Conservation (phyloP, 345 rosid species). For the Streptanthus diversifolius region DNA sequence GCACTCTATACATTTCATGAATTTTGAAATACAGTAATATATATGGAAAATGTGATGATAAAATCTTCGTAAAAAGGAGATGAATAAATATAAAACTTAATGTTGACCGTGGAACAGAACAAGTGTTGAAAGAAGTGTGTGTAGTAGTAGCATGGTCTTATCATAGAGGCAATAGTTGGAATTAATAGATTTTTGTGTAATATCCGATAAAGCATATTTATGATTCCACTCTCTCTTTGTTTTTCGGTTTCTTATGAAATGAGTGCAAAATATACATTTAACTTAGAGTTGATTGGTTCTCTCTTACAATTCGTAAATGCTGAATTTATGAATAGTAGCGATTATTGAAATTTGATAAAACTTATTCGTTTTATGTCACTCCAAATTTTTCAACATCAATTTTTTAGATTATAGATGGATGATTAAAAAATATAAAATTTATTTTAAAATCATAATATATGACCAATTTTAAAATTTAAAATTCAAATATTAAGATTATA, state of each 20-base stretch:
- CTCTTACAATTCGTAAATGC: no score
- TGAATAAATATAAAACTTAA: background rate
- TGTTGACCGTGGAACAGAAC: conserved; percentile 35
- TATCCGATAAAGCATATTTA: conserved; percentile 3
- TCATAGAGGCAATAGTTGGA: conserved; percentile 21
- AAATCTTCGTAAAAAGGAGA: background rate
- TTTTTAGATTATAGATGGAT: no score
- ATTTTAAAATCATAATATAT: no score
- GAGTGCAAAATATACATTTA: background rate
- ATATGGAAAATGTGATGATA: background rate
- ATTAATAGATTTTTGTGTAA: background rate
- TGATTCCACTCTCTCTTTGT: background rate
- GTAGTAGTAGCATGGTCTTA: conserved; percentile 23
- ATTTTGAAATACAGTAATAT: background rate
- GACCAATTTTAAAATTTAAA: no score
- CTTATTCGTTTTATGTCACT: no score
- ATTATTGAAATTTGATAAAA: no score
- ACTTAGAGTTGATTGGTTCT: background rate
- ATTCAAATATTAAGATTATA: no score
- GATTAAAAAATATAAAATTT: no score
- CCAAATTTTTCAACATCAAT: no score
- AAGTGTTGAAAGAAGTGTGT: conserved; percentile 22
- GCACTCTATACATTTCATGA: background rate
- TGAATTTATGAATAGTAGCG: no score
- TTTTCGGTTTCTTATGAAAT: background rate